Evolutionary conservation across 768 basidiomycete genomes (phyloP).

Genomic region (Grammothele lineata): DNA sequence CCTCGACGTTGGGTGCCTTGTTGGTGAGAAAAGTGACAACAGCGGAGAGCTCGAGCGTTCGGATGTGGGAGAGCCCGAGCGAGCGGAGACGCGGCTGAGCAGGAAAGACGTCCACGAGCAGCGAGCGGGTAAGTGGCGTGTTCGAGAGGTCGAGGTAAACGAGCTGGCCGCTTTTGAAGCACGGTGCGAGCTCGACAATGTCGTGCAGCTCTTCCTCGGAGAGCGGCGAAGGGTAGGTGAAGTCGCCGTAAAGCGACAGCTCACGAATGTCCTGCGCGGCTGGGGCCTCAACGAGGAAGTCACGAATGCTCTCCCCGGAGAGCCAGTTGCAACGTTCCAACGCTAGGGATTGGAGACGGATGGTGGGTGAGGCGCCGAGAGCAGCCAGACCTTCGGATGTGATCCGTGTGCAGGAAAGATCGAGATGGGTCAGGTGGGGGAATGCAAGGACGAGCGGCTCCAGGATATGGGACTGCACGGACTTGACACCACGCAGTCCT

Average conservation of each 20-base stretch:
- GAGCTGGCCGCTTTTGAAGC: conserved; percentile 69
- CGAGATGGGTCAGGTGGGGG: conserved; percentile 84
- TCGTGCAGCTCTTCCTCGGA: conserved; percentile 58
- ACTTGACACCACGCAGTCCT: conserved; percentile 78
- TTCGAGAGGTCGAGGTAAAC: conserved; percentile 91
- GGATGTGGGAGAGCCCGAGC: conserved; percentile 86
- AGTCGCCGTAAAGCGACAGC: conserved; percentile 86
- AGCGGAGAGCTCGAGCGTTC: conserved; percentile 56
- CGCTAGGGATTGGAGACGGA: conserved; percentile 74
- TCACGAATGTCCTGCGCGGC: conserved; percentile 63
- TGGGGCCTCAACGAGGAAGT: conserved; percentile 67
- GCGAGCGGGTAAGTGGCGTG: conserved; percentile 58
- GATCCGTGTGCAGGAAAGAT: conserved; percentile 85
- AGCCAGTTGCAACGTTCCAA: conserved; percentile 84
- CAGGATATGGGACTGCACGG: conserved; percentile 64
- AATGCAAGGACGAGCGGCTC: conserved; percentile 75
- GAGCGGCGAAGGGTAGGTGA: conserved; percentile 75
- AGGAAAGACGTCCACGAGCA: conserved; percentile 46
- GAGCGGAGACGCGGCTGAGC: conserved; percentile 77
- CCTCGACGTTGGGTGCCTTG: conserved; percentile 76
- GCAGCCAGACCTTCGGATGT: conserved; percentile 69
- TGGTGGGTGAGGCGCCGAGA: conserved; percentile 57
- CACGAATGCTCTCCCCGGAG: conserved; percentile 70
- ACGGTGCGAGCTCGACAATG: conserved; percentile 72
- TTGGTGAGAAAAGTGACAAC: conserved; percentile 64